Evolutionary conservation across 2,329 filamentous ascomycete species (phyloP).

Genomic region (Pseudogymnoascus sp.): DNA sequence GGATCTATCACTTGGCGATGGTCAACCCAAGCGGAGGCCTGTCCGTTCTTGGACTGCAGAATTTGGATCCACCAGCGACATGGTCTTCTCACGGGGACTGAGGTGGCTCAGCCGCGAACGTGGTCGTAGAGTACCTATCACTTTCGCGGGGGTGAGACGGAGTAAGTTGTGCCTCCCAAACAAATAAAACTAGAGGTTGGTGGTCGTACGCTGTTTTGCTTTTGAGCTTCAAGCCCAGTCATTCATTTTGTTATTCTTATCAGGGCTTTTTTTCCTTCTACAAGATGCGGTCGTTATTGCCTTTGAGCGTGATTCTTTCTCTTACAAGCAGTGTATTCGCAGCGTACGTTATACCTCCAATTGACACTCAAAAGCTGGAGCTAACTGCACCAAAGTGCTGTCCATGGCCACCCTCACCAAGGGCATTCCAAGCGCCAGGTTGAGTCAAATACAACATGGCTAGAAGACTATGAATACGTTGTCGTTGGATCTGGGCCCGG

Average conservation of each 20-base stretch:
- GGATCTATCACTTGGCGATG: background rate
- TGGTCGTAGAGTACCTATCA: background rate
- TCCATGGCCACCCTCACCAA: background rate
- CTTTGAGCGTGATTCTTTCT: constrained; percentile 1
- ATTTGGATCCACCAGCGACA: background rate
- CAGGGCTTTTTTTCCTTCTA: background rate
- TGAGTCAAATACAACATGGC: background rate
- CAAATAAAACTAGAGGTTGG: background rate
- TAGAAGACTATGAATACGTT: constrained; percentile 41
- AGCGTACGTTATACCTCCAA: background rate
- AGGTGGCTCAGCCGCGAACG: background rate
- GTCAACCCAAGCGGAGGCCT: background rate
- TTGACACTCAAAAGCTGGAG: background rate
- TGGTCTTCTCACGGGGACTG: background rate
- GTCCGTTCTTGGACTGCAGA: background rate
- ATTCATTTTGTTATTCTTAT: background rate
- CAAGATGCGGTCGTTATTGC: background rate
- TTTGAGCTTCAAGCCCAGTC: background rate
- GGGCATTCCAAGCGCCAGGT: background rate
- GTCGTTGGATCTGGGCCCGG: constrained; percentile 45
- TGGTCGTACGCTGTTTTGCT: background rate
- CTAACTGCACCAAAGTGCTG: background rate
- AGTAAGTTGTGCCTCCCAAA: background rate
- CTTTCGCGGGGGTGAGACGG: background rate
- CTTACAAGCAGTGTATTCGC: background rate